Evolutionary conservation across 306 rosid species (phyloP).

Genomic region (Malus sylvestris): DNA sequence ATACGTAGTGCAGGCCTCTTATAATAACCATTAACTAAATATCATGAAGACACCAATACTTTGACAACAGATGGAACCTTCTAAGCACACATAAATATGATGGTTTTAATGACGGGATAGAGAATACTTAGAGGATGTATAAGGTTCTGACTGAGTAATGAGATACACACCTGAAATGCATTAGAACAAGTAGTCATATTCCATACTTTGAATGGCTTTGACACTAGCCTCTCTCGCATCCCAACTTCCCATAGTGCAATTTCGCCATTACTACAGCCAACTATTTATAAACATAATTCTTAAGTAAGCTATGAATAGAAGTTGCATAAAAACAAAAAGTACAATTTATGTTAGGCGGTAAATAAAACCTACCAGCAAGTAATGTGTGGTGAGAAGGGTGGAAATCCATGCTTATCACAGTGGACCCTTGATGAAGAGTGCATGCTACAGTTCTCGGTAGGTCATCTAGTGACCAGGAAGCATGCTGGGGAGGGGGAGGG

Average conservation of each 20-base stretch:
- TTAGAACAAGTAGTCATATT: constrained; percentile 22
- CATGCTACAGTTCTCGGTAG: constrained; percentile 38
- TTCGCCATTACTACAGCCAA: constrained; percentile 55
- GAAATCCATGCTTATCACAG: constrained; percentile 51
- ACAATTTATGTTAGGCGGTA: neutral
- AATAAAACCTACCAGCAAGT: constrained; percentile 39
- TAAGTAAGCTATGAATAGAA: constrained; percentile 9
- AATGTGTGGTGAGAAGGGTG: constrained; percentile 46
- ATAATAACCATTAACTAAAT: neutral
- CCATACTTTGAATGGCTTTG: constrained; percentile 40
- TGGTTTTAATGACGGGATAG: neutral
- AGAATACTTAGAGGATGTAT: neutral
- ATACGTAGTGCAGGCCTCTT: neutral
- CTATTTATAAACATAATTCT: constrained; percentile 23
- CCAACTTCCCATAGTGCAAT: constrained; percentile 52
- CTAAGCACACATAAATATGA: neutral
- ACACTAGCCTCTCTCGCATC: constrained; percentile 31
- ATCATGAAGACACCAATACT: neutral
- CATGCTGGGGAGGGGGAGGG: constrained; percentile 17
- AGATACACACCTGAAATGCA: constrained; percentile 37
- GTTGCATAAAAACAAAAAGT: neutral
- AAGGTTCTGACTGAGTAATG: neutral
- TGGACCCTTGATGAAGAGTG: constrained; percentile 35
- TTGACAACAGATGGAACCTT: neutral
- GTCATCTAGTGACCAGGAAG: constrained; percentile 31